These are phyloP conservation scores for Leccinum angustisporum DNA, from an alignment of 1,284 basidiomycete species.

Conservation along the genomic window DNA sequence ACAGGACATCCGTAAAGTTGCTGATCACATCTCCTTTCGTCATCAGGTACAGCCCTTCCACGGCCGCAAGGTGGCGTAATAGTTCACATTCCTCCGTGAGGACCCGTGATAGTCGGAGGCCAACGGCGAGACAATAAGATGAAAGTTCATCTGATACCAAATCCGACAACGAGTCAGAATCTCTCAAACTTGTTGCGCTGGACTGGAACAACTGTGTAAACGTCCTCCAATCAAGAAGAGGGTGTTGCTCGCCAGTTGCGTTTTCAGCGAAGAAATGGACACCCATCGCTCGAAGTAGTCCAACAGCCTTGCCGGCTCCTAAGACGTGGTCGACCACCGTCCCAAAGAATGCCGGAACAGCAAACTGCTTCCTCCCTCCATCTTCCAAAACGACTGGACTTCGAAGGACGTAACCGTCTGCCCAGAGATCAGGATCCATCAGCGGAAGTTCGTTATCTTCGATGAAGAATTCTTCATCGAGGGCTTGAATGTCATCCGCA, in stretches of 20 bases:
- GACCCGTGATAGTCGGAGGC: conserved; percentile 56
- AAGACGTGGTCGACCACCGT: conserved; percentile 60
- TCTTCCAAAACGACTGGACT: conserved; percentile 37
- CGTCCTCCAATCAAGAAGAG: conserved; percentile 25
- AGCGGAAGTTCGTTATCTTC: conserved; percentile 65
- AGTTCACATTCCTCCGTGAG: conserved; percentile 72
- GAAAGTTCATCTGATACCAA: conserved; percentile 63
- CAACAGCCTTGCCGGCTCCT: conserved; percentile 76
- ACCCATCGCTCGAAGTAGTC: conserved; percentile 57
- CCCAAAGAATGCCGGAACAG: conserved; percentile 61
- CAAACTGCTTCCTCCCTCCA: conserved; percentile 36
- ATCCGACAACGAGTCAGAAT: conserved; percentile 58
- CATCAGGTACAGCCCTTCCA: conserved; percentile 78
- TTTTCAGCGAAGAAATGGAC: conserved; percentile 28
- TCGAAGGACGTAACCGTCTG: conserved; percentile 64
- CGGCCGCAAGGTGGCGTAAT: conserved; percentile 64
- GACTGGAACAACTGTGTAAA: conserved; percentile 36
- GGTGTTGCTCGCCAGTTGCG: conserved; percentile 13
- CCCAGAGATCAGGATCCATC: conserved; percentile 79
- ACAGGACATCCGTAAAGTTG: conserved; percentile 70
- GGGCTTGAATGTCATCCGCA: conserved; percentile 27
- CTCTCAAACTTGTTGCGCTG: conserved; percentile 37
- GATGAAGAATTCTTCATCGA: conserved; percentile 82
- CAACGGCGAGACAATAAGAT: conserved; percentile 56
- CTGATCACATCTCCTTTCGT: conserved; percentile 69